Evolutionary conservation across 768 basidiomycete species (phyloP).

Genomic region (Boletus subparvulus): DNA sequence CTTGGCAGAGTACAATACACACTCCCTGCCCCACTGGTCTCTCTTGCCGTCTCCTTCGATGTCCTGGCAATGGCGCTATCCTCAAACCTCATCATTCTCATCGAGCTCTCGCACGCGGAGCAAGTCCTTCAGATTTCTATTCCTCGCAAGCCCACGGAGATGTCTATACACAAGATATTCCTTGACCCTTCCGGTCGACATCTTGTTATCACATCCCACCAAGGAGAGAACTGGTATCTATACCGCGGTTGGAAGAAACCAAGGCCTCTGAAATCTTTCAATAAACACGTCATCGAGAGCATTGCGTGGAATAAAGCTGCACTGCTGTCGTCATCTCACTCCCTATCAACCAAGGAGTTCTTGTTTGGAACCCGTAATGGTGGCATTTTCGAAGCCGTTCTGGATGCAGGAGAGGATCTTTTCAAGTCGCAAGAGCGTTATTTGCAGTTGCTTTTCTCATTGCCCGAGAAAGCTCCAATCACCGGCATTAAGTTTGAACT

Average conservation of each 20-base stretch:
- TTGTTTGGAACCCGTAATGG: slow-evolving; percentile 86
- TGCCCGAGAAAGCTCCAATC: slow-evolving; percentile 80
- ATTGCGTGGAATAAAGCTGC: slow-evolving; percentile 86
- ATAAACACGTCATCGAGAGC: slow-evolving; percentile 84
- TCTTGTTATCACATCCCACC: slow-evolving; percentile 77
- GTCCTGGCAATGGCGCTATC: slow-evolving; percentile 80
- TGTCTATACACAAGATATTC: slow-evolving; percentile 80
- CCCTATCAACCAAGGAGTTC: slow-evolving; percentile 79
- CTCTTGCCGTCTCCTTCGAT: slow-evolving; percentile 83
- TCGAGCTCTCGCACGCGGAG: slow-evolving; percentile 86
- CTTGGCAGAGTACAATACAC: slow-evolving; percentile 88
- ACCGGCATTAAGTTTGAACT: slow-evolving; percentile 84
- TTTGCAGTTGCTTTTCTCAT: slow-evolving; percentile 66
- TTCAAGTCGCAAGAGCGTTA: slow-evolving; percentile 88
- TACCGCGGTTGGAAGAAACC: slow-evolving; percentile 82
- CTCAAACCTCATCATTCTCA: slow-evolving; percentile 78
- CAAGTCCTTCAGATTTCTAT: slow-evolving; percentile 81
- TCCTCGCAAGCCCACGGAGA: slow-evolving; percentile 70
- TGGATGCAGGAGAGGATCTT: slow-evolving; percentile 90
- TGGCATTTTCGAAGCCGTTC: slow-evolving; percentile 80
- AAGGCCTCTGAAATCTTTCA: slow-evolving; percentile 69
- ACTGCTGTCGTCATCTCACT: slow-evolving; percentile 59
- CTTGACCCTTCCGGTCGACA: slow-evolving; percentile 93
- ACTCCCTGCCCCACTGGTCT: slow-evolving; percentile 79
- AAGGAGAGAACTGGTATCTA: slow-evolving; percentile 94